Base-by-base conservation (phyloP, 148 eudicot species). In the Fagopyrum tataricum region DNA sequence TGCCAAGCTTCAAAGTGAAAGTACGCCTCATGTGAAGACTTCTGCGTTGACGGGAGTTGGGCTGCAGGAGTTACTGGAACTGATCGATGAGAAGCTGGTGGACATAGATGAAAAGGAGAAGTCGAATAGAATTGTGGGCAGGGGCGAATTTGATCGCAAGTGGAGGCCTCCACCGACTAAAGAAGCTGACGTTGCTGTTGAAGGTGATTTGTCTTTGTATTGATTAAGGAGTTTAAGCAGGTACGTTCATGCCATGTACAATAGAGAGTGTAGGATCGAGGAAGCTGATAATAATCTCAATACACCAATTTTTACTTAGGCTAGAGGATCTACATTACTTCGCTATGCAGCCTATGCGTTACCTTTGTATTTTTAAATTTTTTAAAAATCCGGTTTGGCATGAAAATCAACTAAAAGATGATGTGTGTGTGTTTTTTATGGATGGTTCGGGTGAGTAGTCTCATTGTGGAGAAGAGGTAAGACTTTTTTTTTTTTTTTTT, bases 21-120 rank as follows among this genome's bases (percentile, higher is more conserved):
- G 71, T 43, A 58, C n/a, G 40, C 80, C 87, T 3, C 81, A 74
- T 78, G 87, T 86, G n/a, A 86, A 83, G 80, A 83, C 89, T 51
- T 90, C 96, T 51, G 96, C 91, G 6, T 71, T 91, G 64, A 89
- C 79, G 72, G 87, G 98, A 76, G 89, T 89, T 72, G 98, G 98
- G 21, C 82, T 94, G 77, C 87, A 83, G 72, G 96, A 91, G 73
- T 82, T 94, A 88, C 90, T 94, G 44, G 86, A 87, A 79, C 76
- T 88, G 47, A 85, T 94, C n/a, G 96, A 94, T 55, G 85, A 84
- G 70, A 90, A 86, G 84, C 76, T 94, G 67, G 51, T 75, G 64
- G 56, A 80, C 21, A 69, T 76, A 40, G 76, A 74, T 44, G 67
- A 79, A 55, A 66, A 66, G 48, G 62, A 48, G 18, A 46, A 72